These are phyloP conservation scores for Blastomyces emzantsi DNA, from an alignment of 2,329 filamentous ascomycete genomes.

Conservation along the genomic window DNA sequence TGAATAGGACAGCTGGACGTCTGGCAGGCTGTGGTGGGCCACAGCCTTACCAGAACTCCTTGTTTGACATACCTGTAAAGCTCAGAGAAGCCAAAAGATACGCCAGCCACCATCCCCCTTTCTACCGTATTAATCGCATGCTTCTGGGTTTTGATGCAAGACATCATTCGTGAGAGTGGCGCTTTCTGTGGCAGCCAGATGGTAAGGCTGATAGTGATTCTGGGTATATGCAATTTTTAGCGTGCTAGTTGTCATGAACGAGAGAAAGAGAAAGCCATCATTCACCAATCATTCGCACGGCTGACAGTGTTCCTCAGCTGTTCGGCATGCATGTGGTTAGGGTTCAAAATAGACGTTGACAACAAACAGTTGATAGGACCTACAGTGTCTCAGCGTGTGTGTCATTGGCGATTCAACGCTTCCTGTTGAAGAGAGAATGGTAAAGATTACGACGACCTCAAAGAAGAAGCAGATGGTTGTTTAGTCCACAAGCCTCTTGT, in stretches of 20 bases:
- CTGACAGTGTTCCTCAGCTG: neutral
- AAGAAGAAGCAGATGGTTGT: neutral
- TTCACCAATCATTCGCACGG: neutral
- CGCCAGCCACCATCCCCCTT: too few species aligned
- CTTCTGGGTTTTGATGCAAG: too few species aligned
- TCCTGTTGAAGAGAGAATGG: neutral
- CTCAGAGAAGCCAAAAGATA: too few species aligned
- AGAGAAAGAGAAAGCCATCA: neutral
- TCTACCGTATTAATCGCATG: too few species aligned
- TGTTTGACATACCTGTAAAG: too few species aligned
- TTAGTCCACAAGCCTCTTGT: neutral
- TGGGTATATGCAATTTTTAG: neutral
- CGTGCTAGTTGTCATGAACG: neutral
- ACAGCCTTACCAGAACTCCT: too few species aligned
- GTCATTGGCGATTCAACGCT: neutral
- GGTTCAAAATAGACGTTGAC: neutral
- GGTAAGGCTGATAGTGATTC: too few species aligned
- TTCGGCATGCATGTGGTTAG: neutral
- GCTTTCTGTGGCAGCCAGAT: too few species aligned
- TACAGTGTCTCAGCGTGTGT: neutral
- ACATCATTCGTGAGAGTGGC: too few species aligned
- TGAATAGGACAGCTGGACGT: too few species aligned
- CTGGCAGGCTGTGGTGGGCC: too few species aligned
- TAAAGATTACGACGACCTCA: neutral
- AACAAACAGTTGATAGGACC: neutral